Evolutionary conservation across 306 rosid genomes (phyloP), one percentile per base, ranked within the genome.

Genomic region (Chamaecrista fasciculata): DNA sequence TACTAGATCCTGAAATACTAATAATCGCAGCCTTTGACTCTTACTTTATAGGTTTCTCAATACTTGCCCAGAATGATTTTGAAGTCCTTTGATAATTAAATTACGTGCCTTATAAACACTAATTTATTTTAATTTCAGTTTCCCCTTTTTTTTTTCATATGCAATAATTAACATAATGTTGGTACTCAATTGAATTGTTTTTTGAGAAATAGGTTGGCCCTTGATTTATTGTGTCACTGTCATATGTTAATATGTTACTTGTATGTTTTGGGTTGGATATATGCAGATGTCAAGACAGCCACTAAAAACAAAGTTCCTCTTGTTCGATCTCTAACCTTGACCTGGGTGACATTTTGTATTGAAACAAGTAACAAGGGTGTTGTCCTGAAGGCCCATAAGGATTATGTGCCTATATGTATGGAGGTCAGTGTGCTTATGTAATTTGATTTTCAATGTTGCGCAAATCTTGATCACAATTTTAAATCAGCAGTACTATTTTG

Each of bases 251-350:
- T 65, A 7, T 36, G 47, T 61, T 16, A 24, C 57, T 63, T 60
- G 47, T 68, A 16, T 62, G 42, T 64, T 64, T 78, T 47, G 23
- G 63, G 46, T 60, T 77, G 69, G 67, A 40, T 71, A 20, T 57
- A 67, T 77, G 78, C 95, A 95, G 99, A 95, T 77, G 68, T 95
- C 65, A 91, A 40, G 91, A 87, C 83, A 3, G 85, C 97, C 59
- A 81, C 87, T 43, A 95, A 95, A 87, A 89, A 95, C 71, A 95
- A 95, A 84, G 99, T 95, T 62, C 99, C 99, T 44, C 97, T 95
- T 59, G 99, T 95, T 66, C 95, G 99, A 47, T 95, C 99, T 4
- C 69, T 74, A 66, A 84, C 97, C 34, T 75, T 95, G 82, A 84
- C 84, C 62, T 95, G 99, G 99, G 88, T 95, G 65, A 81, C 97